phyloP scores from a whole-genome alignment of 257 asterid species.

The Capsicum rhomboideum region DNA sequence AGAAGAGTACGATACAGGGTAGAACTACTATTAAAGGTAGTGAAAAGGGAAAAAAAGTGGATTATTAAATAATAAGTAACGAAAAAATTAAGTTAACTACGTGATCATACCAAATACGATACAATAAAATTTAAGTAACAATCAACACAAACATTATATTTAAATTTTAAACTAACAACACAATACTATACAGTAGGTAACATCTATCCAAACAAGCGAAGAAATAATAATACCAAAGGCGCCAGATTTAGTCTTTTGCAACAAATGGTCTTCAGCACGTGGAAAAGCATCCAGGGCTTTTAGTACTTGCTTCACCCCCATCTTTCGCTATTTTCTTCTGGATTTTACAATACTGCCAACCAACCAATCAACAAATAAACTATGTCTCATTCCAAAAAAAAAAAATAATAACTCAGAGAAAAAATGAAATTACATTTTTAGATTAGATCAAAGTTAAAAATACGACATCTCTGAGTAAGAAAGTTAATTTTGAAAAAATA shows the following conservation, averaged over 20 bases:
- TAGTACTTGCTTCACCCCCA: conserved; percentile 79
- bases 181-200: no score
- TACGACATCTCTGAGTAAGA: no score
- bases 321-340: conserved; percentile 11
- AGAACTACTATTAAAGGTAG: no score
- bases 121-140: no score
- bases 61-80: no score
- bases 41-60: no score
- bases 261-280: conserved; percentile 88
- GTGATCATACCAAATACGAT: no score
- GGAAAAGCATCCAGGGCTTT: conserved; percentile 90
- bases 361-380: not conserved
- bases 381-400: not conserved
- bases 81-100: no score
- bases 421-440: not conserved
- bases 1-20: no score
- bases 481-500: not conserved
- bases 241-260: conserved; percentile 89
- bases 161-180: no score
- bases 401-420: not conserved
- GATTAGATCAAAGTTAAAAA: not conserved
- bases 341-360: not conserved
- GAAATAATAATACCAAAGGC: conserved; percentile 56
- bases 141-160: no score
- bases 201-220: not conserved